Percentiles rank a stretch among this genome's conserved stretches.
Conservation (phyloP, 2,329 filamentous ascomycete genomes). For the Aphanoascus verrucosus region DNA sequence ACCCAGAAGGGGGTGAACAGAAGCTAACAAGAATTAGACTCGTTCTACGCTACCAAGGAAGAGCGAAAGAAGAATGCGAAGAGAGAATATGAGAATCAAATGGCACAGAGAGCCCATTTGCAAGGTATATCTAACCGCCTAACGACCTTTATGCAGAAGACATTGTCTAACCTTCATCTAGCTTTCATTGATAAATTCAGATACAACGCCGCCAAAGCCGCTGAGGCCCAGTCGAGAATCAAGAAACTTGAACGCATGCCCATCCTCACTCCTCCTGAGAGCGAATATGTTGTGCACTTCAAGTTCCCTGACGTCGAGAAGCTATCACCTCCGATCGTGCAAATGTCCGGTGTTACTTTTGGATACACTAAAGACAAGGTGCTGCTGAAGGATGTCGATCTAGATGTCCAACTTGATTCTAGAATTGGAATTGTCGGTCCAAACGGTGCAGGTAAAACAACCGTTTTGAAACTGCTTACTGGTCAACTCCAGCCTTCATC, state of each 20-base stretch:
- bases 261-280: slow-evolving; percentile 76
- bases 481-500: slow-evolving; percentile 65
- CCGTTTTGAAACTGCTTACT: slow-evolving; percentile 93
- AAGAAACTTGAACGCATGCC: slow-evolving; percentile 99
- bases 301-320: slow-evolving; percentile 97
- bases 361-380: slow-evolving; percentile 73
- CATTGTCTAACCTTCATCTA: slow-evolving; percentile 14
- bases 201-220: slow-evolving; percentile 97
- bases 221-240: slow-evolving; percentile 94
- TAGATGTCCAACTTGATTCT: slow-evolving; percentile 95
- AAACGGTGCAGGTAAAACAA: slow-evolving; percentile 98
- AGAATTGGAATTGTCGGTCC: slow-evolving; percentile 98
- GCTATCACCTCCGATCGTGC: slow-evolving; percentile 90
- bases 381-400: slow-evolving; percentile 74
- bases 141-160: not conserved
- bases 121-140: slow-evolving; percentile 50
- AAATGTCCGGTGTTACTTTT: slow-evolving; percentile 88
- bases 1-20: not conserved
- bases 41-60: slow-evolving; percentile 94
- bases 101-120: slow-evolving; percentile 83
- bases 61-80: slow-evolving; percentile 93
- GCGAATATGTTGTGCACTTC: slow-evolving; percentile 93
- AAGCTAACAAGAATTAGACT: slow-evolving; percentile 43
- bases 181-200: slow-evolving; percentile 99
- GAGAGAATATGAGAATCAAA: slow-evolving; percentile 97